Conservation (phyloP, 176 grass and related monocot genomes). For the Thalia dealbata region DNA sequence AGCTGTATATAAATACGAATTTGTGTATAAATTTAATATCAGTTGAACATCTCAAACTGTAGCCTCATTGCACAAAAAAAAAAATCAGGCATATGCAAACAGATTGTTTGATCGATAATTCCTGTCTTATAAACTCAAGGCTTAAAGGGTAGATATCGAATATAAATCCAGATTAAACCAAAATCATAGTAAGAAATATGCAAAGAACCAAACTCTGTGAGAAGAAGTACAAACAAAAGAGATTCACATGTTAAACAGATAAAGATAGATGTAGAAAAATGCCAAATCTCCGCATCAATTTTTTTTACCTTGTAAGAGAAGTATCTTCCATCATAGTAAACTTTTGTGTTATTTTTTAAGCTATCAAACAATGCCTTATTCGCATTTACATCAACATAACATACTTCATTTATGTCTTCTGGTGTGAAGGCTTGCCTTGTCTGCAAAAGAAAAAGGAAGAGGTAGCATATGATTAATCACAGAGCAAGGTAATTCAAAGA, state of each 20-base stretch:
- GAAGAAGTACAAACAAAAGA: too few relatives aligned
- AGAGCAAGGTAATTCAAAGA: neutral
- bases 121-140: neutral
- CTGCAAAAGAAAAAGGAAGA: slow-evolving; percentile 36
- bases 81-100: neutral
- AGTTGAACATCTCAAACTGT: neutral
- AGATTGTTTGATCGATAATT: neutral
- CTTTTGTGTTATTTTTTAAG: slow-evolving; percentile 75
- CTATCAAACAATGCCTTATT: slow-evolving; percentile 75
- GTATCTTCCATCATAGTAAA: slow-evolving; percentile 60
- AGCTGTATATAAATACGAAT: neutral
- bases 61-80: neutral
- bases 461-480: slow-evolving; percentile 15
- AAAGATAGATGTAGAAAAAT: neutral
- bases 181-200: too few relatives aligned
- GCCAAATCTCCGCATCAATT: neutral
- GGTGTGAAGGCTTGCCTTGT: slow-evolving; percentile 65
- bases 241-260: too few relatives aligned
- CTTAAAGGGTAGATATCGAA: neutral
- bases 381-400: slow-evolving; percentile 60
- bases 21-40: neutral
- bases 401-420: slow-evolving; percentile 68
- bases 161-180: too few relatives aligned
- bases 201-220: too few relatives aligned
- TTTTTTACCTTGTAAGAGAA: slow-evolving; percentile 82